Base-by-base conservation (phyloP, 148 eudicot genomes). In the Linanthus parryae region DNA sequence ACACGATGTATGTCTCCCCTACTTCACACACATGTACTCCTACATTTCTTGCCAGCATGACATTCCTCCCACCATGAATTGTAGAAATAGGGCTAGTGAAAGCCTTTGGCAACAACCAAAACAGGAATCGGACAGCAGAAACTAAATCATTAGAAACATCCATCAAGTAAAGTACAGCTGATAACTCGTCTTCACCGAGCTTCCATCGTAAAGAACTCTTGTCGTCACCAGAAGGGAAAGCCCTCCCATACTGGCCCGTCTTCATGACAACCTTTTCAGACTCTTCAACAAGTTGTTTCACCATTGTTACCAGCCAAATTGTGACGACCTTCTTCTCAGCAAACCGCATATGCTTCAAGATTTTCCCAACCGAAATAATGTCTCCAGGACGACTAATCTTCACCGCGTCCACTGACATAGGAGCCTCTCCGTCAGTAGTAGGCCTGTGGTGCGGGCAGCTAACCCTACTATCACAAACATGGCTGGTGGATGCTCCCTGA, bases 401-500 rank as follows among this genome's bases (percentile, higher is more conserved):
- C 33, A 38, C 67, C 44, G 48, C 77, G 62, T 68, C 81, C 5
- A 51, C 48, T 8, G 66, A 53, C 74, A 64, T 87, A 11, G 76
- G 57, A 58, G 51, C 67, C 30, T 84, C 96, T 35, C 67, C 79
- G 27, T 83, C 94, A 17, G 43, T 35, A 56, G 69, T 80, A 36
- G 72, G 69, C 35, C 72, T 62, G 26, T 94, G 99, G 57, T 94
- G 94, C 10, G 95, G 91, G 61, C 99, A 94, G 38, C 61, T 78
- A 10, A 76, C 54, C 71, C 59, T 84, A 67, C 65, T 94, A 58
- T 88, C 99, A 80, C 99, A 94, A 35, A 84, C 77, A 66, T 94
- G 99, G 71, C 99, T 94, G 7, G 96, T 94, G 7, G 99, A 94
- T 48, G 99, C 96, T 69, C 99, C 96, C 64, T 84, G 96, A 66